Conservation (phyloP, 805 yeast species). For the Candida hispaniensis region DNA sequence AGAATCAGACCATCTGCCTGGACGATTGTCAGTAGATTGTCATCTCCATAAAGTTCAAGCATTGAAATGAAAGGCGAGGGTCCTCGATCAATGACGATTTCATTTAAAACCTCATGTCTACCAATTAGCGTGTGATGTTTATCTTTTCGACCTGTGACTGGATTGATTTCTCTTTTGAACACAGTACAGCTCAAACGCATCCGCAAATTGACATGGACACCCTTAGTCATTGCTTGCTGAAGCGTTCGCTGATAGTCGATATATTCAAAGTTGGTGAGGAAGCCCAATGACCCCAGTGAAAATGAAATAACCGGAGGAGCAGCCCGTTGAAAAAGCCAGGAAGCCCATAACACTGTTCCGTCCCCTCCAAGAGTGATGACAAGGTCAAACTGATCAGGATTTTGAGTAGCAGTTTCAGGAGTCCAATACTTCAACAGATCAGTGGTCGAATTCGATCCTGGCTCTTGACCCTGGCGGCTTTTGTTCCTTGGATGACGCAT, state of each 20-base stretch:
- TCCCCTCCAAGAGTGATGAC: slow-evolving; percentile 90
- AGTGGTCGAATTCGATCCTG: slow-evolving; percentile 24
- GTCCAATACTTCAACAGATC: slow-evolving; percentile 55
- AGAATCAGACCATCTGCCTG: slow-evolving; percentile 91
- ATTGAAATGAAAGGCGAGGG: slow-evolving; percentile 88
- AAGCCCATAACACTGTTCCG: slow-evolving; percentile 83
- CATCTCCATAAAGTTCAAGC: slow-evolving; percentile 83
- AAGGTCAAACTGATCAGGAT: slow-evolving; percentile 50
- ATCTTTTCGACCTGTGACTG: slow-evolving; percentile 18
- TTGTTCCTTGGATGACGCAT: too few species aligned
- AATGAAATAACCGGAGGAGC: slow-evolving; percentile 89
- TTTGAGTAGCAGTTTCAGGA: slow-evolving; percentile 37
- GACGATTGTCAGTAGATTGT: slow-evolving; percentile 70
- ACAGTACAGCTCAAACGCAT: slow-evolving; percentile 84
- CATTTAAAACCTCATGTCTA: slow-evolving; percentile 66
- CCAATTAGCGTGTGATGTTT: slow-evolving; percentile 36
- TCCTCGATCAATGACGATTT: slow-evolving; percentile 84
- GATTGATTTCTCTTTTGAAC: slow-evolving; percentile 32
- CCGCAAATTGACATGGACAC: slow-evolving; percentile 67
- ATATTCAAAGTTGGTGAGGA: slow-evolving; percentile 74
- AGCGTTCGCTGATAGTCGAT: slow-evolving; percentile 56
- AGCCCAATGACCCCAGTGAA: slow-evolving; percentile 83
- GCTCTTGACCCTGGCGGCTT: slow-evolving; percentile 34
- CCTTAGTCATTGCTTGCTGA: slow-evolving; percentile 48
- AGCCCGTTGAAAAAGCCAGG: slow-evolving; percentile 64